These are phyloP conservation scores for Aspergillus sp. DNA, from an alignment of 2,329 filamentous ascomycete species.

Conservation along the genomic window DNA sequence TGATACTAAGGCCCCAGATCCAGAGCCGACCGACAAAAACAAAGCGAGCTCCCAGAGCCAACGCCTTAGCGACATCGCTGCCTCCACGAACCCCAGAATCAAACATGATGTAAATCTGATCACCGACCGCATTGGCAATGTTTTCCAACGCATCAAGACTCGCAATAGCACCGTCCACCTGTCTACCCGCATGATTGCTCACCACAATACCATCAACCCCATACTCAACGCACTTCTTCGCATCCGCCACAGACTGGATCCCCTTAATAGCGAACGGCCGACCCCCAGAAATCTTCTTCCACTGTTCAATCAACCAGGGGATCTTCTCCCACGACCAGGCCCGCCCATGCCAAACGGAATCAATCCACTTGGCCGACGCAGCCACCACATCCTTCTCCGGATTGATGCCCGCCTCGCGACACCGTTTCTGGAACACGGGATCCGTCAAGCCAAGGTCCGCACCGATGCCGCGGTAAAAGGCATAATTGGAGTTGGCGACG, in stretches of 20 bases:
- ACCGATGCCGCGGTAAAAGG: constrained; percentile 63
- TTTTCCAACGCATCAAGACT: constrained; percentile 63
- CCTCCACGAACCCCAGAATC: constrained; percentile 61
- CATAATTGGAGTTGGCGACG: constrained; percentile 59
- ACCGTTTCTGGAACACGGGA: constrained; percentile 59
- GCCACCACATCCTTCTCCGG: constrained; percentile 53
- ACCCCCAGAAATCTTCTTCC: constrained; percentile 57
- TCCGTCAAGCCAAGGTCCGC: constrained; percentile 60
- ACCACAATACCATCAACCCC: constrained; percentile 70
- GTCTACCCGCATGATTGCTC: constrained; percentile 70
- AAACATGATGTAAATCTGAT: constrained; percentile 59
- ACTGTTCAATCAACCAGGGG: constrained; percentile 62
- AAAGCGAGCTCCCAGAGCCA: constrained; percentile 63
- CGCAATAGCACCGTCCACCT: constrained; percentile 63
- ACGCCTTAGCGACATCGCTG: constrained; percentile 62
- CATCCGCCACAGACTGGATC: constrained; percentile 68
- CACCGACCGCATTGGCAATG: constrained; percentile 56
- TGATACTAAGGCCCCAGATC: constrained; percentile 62
- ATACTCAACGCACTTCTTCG: constrained; percentile 58
- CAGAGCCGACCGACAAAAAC: constrained; percentile 64
- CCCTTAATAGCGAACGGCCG: constrained; percentile 68
- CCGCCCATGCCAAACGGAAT: constrained; percentile 65
- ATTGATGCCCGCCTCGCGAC: constrained; percentile 57
- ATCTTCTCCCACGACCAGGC: constrained; percentile 68
- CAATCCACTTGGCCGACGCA: constrained; percentile 64